Evolutionary conservation across 116 monocot species (phyloP), one percentile per base, ranked within the genome.

Genomic region (Zostera marina): DNA sequence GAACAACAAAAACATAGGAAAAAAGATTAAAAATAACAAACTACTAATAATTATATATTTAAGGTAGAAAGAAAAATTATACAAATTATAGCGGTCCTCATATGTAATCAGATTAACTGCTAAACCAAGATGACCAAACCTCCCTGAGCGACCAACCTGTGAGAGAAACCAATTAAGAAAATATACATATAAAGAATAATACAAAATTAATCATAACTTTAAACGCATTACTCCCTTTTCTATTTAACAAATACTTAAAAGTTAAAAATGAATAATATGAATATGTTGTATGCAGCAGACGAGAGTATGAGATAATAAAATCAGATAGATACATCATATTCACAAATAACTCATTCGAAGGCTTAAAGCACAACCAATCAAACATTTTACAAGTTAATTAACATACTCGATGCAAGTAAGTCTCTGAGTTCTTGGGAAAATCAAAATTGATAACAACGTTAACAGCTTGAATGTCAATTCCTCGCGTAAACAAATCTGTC

Each of bases 41-140:
- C 32, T 32, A 32, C 32, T 3, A 3, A 5, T 32, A 32, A 32
- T 32, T 0, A 32, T 32, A 32, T 32, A 32, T 32, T 32, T 32
- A 32, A 32, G 32, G 32, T 32, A 32, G 4, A 32, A 32, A 32
- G 32, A 32, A 32, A 32, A 32, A 5, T 7, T 77, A 58, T 88
- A 93, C 93, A 93, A 62, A 67, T 84, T 88, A 58, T 88, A 87
- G 14, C 93, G 93, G 44, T 93, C 93, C 64, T 93, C 93, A 41
- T 77, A 88, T 3, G 93, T 93, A 61, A 93, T 93, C 59, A 93
- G 64, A 71, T 93, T 93, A n/a, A 93, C 81, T 15, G 93, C 93
- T 60, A 94, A 67, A 62, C 88, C 94, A 68, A 94, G 93, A 63
- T 94, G 93, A 0, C 94, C 94, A 67, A 72, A 94, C 64, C 94